Percentiles rank a stretch among this genome's conserved stretches.
Evolutionary conservation across 2,329 filamentous ascomycete species (phyloP).

Genomic region (Helotiales sp.): DNA sequence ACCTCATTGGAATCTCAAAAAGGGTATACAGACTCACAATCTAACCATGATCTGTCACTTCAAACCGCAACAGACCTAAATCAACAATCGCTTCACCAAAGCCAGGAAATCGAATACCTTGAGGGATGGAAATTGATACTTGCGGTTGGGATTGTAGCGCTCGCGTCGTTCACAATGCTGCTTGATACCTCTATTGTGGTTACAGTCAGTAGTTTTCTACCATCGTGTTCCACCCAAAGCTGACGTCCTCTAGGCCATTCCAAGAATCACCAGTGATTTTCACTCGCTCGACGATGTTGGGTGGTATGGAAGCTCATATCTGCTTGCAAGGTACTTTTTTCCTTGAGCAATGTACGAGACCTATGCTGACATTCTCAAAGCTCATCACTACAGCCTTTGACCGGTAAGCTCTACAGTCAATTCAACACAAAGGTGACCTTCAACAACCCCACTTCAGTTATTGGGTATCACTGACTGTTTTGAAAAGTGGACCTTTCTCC

Average conservation of each 20-base stretch:
- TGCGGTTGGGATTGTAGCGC: not conserved
- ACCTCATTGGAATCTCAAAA: too few species aligned
- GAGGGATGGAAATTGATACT: not conserved
- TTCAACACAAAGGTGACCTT: conserved; percentile 33
- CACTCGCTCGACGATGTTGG: conserved; percentile 37
- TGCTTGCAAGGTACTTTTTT: conserved; percentile 32
- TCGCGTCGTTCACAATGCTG: conserved; percentile 11
- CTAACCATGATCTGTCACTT: not conserved
- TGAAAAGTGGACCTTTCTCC: conserved; percentile 14
- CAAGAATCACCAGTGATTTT: conserved; percentile 38
- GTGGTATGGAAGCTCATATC: conserved; percentile 38
- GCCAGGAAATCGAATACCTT: not conserved
- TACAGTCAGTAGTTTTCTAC: conserved; percentile 24
- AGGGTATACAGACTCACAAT: too few species aligned
- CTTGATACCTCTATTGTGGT: conserved; percentile 14
- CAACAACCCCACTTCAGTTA: not conserved
- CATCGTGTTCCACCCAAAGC: conserved; percentile 33
- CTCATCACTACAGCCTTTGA: conserved; percentile 13
- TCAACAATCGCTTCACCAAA: not conserved
- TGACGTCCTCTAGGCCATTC: conserved; percentile 36
- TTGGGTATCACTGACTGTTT: not conserved
- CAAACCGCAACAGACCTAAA: not conserved
- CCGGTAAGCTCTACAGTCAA: conserved; percentile 15
- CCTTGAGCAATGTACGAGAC: not conserved
- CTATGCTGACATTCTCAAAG: conserved; percentile 1